A percentile compares a stretch with the other conserved stretches of the same genome.
Conservation (phyloP, 2,329 filamentous ascomycete genomes). For the Paracorniculantispora psalliotae region DNA sequence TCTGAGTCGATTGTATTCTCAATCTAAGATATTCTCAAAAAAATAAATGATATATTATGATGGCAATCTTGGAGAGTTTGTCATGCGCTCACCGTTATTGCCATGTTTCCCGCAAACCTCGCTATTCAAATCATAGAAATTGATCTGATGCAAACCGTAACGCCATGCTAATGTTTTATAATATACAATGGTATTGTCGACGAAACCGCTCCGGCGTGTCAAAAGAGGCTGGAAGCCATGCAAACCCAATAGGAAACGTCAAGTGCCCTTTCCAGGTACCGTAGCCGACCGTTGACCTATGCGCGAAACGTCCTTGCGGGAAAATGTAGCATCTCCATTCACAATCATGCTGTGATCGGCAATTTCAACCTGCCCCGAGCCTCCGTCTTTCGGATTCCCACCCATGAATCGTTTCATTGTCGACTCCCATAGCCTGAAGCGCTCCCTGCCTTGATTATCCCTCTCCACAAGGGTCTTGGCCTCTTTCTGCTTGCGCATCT, state of each 20-base stretch:
- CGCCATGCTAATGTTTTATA: background rate
- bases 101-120: background rate
- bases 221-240: background rate
- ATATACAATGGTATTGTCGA: background rate
- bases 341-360: conserved; percentile 62
- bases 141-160: background rate
- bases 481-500: conserved; percentile 61
- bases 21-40: too few relatives aligned
- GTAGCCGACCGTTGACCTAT: conserved; percentile 36
- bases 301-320: conserved; percentile 49
- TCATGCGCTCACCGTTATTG: background rate
- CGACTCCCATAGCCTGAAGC: conserved; percentile 56
- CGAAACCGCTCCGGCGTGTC: background rate
- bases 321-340: conserved; percentile 49
- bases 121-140: too few relatives aligned
- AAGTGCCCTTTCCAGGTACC: conserved; percentile 1
- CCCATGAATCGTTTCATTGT: conserved; percentile 53
- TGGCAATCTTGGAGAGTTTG: background rate
- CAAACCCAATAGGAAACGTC: background rate
- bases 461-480: conserved; percentile 52
- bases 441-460: conserved; percentile 46
- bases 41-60: background rate
- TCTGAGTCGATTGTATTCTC: too few relatives aligned
- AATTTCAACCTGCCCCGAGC: conserved; percentile 43
- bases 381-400: conserved; percentile 26